phyloP scores from a whole-genome alignment of 148 eudicot genomes.

The Rhododendron williamsianum region DNA sequence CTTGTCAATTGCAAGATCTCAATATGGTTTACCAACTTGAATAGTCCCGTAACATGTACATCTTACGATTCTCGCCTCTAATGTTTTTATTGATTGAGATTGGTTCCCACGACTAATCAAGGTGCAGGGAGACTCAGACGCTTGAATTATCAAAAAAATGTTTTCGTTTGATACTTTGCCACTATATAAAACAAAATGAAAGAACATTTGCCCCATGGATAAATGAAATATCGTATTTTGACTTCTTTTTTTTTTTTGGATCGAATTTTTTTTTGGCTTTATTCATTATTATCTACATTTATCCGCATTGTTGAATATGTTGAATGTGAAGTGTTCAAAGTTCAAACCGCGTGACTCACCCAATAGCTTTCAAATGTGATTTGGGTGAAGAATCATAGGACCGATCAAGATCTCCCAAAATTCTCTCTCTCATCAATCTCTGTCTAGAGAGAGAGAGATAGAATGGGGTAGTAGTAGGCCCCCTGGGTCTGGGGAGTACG shows the following conservation, averaged over 20 bases:
- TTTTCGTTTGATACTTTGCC: too few species aligned
- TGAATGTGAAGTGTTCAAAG: neutral
- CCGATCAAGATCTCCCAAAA: neutral
- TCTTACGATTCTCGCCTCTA: neutral
- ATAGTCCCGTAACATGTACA: neutral
- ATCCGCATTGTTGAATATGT: neutral
- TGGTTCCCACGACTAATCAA: too few species aligned
- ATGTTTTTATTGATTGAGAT: too few species aligned
- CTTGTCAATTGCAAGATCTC: neutral
- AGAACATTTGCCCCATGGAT: too few species aligned
- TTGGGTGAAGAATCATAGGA: neutral
- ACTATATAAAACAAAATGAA: too few species aligned
- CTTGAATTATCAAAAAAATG: neutral
- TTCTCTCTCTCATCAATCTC: neutral
- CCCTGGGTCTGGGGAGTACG: neutral
- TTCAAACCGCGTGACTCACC: conserved; percentile 6
- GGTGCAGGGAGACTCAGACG: too few species aligned
- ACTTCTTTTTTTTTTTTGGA: too few species aligned
- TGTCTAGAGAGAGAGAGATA: neutral
- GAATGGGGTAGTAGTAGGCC: neutral
- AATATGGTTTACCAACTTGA: too few species aligned
- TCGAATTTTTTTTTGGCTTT: too few species aligned
- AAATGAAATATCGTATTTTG: too few species aligned
- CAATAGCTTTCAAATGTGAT: neutral
- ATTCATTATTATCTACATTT: neutral